phyloP scores from a whole-genome alignment of 805 yeast species.

The Metschnikowia drakensbergensis region DNA sequence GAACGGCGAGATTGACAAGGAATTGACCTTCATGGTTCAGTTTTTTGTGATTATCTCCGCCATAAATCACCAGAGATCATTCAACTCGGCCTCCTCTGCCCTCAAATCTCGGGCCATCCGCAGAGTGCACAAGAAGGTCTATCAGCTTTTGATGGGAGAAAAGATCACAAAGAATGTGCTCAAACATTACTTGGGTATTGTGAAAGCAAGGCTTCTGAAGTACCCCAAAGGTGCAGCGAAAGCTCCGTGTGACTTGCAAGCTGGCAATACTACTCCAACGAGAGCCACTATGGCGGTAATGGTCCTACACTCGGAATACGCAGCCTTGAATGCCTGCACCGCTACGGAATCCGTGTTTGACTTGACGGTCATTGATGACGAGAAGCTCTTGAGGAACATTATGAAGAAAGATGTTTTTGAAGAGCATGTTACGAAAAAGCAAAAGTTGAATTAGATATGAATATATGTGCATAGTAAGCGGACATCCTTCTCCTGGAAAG shows the following conservation, averaged over 20 bases:
- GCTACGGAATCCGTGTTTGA: slow-evolving; percentile 26
- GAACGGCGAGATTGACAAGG: slow-evolving; percentile 58
- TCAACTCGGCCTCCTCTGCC: slow-evolving; percentile 25
- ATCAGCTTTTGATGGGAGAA: slow-evolving; percentile 53
- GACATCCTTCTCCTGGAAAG: neutral
- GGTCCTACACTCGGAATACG: slow-evolving; percentile 54
- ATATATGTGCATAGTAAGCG: neutral
- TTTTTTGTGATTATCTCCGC: slow-evolving; percentile 37
- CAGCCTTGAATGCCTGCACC: slow-evolving; percentile 43
- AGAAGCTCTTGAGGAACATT: slow-evolving; percentile 54
- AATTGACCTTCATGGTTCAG: slow-evolving; percentile 52
- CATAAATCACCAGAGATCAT: slow-evolving; percentile 23
- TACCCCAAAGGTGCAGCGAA: slow-evolving; percentile 42
- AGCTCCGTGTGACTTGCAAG: neutral
- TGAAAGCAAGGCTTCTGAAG: slow-evolving; percentile 36
- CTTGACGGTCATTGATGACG: slow-evolving; percentile 52
- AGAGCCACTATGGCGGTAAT: slow-evolving; percentile 45
- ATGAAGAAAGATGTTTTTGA: slow-evolving; percentile 42
- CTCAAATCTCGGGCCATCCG: slow-evolving; percentile 28
- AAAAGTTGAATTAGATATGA: slow-evolving; percentile 17
- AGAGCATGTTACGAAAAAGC: slow-evolving; percentile 15
- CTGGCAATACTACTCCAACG: neutral
- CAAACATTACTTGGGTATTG: slow-evolving; percentile 28
- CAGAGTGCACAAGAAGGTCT: slow-evolving; percentile 55
- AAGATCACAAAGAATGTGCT: slow-evolving; percentile 42